Percentiles rank a stretch among this genome's conserved stretches.
phyloP scores from a whole-genome alignment of 371 early-diverging fungal species.

The Mucor indicus region DNA sequence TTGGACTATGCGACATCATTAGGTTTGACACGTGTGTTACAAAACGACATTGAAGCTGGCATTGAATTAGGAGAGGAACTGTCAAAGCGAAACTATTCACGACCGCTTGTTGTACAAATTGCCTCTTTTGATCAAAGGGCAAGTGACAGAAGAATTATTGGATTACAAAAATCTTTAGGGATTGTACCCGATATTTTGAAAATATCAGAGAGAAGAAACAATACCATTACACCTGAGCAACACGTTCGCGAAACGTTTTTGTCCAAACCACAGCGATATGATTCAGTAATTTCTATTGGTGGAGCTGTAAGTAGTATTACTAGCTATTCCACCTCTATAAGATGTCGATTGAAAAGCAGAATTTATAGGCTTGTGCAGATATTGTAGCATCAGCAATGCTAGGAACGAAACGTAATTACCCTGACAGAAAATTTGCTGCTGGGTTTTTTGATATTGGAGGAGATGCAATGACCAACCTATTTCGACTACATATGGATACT shows the following conservation, averaged over 20 bases:
- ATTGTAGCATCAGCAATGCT: slow-evolving; percentile 24
- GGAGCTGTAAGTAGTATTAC: slow-evolving; percentile 26
- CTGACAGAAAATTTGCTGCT: slow-evolving; percentile 27
- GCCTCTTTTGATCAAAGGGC: slow-evolving; percentile 6
- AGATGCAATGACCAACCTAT: slow-evolving; percentile 20
- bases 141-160: not conserved
- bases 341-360: too few relatives aligned
- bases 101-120: slow-evolving; percentile 15
- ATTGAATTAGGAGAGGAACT: slow-evolving; percentile 34
- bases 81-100: slow-evolving; percentile 12
- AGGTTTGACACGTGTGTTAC: slow-evolving; percentile 38
- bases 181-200: too few relatives aligned
- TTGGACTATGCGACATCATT: slow-evolving; percentile 31
- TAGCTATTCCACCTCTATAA: too few relatives aligned
- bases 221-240: too few relatives aligned
- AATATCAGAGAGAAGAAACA: slow-evolving; percentile 1
- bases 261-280: too few relatives aligned
- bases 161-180: too few relatives aligned
- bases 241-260: slow-evolving; percentile 2
- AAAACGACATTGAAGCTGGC: slow-evolving; percentile 40
- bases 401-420: slow-evolving; percentile 10
- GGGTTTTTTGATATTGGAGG: slow-evolving; percentile 26
- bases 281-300: slow-evolving; percentile 30
- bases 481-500: slow-evolving; percentile 28
- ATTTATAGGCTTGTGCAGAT: slow-evolving; percentile 15